A percentile compares a stretch with the other conserved stretches of the same genome.
Evolutionary conservation across 306 rosid genomes (phyloP).

Genomic region (Ormosia semicastrata): DNA sequence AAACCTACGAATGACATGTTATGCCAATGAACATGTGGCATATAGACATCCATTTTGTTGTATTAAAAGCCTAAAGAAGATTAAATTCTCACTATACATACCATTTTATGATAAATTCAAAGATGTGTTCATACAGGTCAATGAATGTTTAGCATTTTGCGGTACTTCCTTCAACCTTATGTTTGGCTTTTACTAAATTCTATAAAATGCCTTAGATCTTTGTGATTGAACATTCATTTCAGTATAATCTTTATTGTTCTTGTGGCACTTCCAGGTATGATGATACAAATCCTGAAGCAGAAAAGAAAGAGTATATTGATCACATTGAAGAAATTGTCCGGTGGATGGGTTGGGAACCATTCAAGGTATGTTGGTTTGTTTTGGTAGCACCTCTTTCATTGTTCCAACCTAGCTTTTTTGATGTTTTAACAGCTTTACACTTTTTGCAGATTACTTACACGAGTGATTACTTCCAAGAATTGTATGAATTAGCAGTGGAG

Average conservation of each 20-base stretch:
- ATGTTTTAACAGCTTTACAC: slow-evolving; percentile 14
- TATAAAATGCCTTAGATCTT: background rate
- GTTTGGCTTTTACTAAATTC: background rate
- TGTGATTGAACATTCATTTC: background rate
- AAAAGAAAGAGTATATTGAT: slow-evolving; percentile 93
- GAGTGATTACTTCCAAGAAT: slow-evolving; percentile 92
- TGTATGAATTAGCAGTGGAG: slow-evolving; percentile 92
- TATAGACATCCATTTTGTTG: background rate
- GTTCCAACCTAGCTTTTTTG: background rate
- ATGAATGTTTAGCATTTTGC: background rate
- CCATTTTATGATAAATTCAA: background rate
- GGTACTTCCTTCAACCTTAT: background rate
- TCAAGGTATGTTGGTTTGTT: slow-evolving; percentile 53
- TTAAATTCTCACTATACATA: background rate
- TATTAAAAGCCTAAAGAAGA: background rate
- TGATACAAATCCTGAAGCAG: slow-evolving; percentile 97
- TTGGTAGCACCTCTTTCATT: background rate
- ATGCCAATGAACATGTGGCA: background rate
- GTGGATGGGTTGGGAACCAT: slow-evolving; percentile 99
- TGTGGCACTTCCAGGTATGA: slow-evolving; percentile 64
- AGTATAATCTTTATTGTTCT: background rate
- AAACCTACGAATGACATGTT: background rate
- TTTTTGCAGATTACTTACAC: slow-evolving; percentile 81
- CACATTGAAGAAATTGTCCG: slow-evolving; percentile 91
- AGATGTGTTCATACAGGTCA: background rate